Conservation (phyloP, 2,329 filamentous ascomycete genomes). For the Huntiella omanensis region DNA sequence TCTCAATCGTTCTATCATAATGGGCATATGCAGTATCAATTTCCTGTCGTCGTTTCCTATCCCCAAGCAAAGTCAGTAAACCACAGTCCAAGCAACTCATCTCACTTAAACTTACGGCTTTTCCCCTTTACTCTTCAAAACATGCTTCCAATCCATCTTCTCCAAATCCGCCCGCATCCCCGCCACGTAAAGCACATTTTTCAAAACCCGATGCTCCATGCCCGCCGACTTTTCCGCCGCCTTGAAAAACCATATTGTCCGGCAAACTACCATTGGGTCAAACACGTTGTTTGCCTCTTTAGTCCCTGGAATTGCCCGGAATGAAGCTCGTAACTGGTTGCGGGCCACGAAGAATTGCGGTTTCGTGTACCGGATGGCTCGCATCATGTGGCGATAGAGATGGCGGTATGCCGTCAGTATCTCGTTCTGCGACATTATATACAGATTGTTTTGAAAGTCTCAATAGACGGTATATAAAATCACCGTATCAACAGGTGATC, state of each 20-base stretch:
- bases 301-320: constrained; percentile 21
- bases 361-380: constrained; percentile 51
- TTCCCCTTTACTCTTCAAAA: constrained; percentile 12
- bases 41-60: constrained; percentile 5
- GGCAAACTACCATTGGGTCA: constrained; percentile 33
- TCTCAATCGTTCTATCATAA: constrained; percentile 50
- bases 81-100: constrained; percentile 10
- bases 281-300: constrained; percentile 20
- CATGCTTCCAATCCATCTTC: constrained; percentile 11
- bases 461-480: no score
- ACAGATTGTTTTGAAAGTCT: background rate
- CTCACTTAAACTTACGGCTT: background rate
- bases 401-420: constrained; percentile 49
- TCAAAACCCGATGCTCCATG: constrained; percentile 53
- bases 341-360: constrained; percentile 46
- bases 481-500: no score
- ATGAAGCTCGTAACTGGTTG: constrained; percentile 39
- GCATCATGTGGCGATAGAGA: constrained; percentile 47
- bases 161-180: constrained; percentile 20
- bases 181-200: constrained; percentile 41
- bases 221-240: constrained; percentile 44
- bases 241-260: constrained; percentile 52
- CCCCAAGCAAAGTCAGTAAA: constrained; percentile 1
- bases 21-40: constrained; percentile 28
- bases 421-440: constrained; percentile 17